These are phyloP conservation scores for Neohortaea acidophila DNA, from an alignment of 495 filamentous ascomycete genomes.

Conservation along the genomic window DNA sequence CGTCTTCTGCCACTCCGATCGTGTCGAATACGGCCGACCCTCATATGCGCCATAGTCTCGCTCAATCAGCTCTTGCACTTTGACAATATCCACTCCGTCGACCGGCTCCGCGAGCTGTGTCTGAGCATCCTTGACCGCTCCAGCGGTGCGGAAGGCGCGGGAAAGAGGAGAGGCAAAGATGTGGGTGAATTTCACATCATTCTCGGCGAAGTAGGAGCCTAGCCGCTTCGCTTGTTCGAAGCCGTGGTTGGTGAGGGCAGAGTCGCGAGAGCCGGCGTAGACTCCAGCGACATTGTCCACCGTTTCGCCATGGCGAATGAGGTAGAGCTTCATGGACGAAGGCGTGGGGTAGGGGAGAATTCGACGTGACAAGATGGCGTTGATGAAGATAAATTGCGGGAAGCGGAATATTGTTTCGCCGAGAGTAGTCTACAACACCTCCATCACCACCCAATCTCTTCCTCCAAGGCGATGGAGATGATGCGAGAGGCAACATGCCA, in stretches of 20 bases:
- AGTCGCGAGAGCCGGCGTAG: constrained; percentile 69
- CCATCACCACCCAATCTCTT: too few relatives aligned
- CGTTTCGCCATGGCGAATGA: constrained; percentile 78
- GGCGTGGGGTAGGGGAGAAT: background rate
- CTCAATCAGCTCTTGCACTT: constrained; percentile 45
- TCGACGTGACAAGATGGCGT: background rate
- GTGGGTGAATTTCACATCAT: constrained; percentile 35
- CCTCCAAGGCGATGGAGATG: too few relatives aligned
- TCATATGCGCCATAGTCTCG: constrained; percentile 59
- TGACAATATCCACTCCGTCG: constrained; percentile 27
- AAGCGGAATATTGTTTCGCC: background rate
- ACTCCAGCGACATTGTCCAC: constrained; percentile 59
- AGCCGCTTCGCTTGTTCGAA: constrained; percentile 56
- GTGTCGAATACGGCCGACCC: constrained; percentile 35
- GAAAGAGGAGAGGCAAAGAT: constrained; percentile 71
- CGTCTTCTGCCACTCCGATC: constrained; percentile 14
- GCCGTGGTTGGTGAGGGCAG: constrained; percentile 66
- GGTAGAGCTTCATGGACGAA: constrained; percentile 48
- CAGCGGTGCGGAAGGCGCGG: constrained; percentile 56
- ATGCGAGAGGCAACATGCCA: too few relatives aligned
- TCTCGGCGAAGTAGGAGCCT: constrained; percentile 39
- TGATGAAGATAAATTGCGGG: background rate
- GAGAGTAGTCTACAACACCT: too few relatives aligned
- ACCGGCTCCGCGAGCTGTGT: background rate
- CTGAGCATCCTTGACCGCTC: constrained; percentile 44